Percentiles rank a stretch among this genome's conserved stretches.
Conservation (phyloP, 108 stramenopile genomes). For the Schizochytrium sp. region DNA sequence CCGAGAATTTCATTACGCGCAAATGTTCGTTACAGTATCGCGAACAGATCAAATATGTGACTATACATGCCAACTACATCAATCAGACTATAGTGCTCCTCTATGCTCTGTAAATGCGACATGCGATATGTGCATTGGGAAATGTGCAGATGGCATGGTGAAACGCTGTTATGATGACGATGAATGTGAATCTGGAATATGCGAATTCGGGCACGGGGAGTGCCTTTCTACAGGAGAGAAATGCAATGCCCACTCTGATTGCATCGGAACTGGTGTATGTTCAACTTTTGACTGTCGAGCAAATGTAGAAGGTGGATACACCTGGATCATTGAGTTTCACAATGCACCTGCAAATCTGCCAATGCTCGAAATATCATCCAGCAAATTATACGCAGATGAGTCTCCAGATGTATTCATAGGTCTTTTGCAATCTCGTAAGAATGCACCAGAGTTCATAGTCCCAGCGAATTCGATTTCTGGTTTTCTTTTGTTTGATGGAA, state of each 20-base stretch:
- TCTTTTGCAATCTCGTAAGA: background rate
- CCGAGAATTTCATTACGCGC: background rate
- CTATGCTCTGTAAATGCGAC: background rate
- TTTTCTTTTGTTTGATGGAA: background rate
- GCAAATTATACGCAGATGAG: background rate
- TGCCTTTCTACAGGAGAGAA: background rate
- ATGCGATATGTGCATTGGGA: conserved; percentile 11
- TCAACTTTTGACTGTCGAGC: background rate
- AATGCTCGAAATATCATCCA: background rate
- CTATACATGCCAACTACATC: background rate
- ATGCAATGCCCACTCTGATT: background rate
- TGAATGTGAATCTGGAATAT: background rate
- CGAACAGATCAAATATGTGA: background rate
- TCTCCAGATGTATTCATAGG: background rate
- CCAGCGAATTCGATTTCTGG: background rate
- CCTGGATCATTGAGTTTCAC: conserved; percentile 23
- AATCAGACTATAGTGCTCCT: background rate
- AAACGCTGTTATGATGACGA: background rate
- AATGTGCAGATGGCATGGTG: background rate
- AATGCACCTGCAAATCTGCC: conserved; percentile 23
- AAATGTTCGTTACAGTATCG: background rate
- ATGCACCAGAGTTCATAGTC: background rate
- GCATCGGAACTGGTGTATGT: background rate
- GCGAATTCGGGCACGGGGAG: background rate
- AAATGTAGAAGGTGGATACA: background rate